These are phyloP conservation scores for Salix purpurea DNA, from an alignment of 345 rosid genomes.

Conservation along the genomic window DNA sequence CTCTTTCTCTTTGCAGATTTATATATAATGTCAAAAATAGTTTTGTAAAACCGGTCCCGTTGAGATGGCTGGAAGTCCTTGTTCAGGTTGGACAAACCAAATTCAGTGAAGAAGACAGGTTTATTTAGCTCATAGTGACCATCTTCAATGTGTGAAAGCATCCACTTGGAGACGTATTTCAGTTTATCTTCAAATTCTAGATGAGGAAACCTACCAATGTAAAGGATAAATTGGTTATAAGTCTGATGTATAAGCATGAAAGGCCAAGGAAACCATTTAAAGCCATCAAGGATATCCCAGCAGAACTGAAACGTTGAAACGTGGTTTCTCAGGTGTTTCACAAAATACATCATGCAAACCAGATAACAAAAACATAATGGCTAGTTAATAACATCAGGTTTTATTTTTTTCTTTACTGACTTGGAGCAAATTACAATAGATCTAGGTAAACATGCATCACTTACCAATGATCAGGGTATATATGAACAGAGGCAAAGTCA, in stretches of 20 bases:
- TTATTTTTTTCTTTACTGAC: not conserved
- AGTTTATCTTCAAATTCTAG: conserved; percentile 59
- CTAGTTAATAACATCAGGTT: not conserved
- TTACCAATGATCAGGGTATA: conserved; percentile 95
- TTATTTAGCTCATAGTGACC: conserved; percentile 70
- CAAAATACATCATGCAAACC: too few species aligned
- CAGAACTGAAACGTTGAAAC: too few species aligned
- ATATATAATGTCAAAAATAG: conserved; percentile 48
- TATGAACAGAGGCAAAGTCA: conserved; percentile 88
- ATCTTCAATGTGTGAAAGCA: conserved; percentile 84
- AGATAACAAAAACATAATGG: not conserved
- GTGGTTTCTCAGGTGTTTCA: too few species aligned
- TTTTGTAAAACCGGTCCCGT: conserved; percentile 52
- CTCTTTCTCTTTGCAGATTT: conserved; percentile 64
- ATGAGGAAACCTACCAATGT: conserved; percentile 55
- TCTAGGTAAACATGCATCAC: not conserved
- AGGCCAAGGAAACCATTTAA: not conserved
- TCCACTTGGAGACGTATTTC: conserved; percentile 68
- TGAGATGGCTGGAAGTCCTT: conserved; percentile 59
- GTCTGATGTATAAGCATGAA: not conserved
- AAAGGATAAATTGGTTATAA: not conserved
- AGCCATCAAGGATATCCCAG: not conserved
- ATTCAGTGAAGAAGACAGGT: conserved; percentile 86
- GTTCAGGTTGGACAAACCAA: conserved; percentile 72
- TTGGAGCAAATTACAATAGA: not conserved